These are phyloP conservation scores for Saturnispora dispora DNA, from an alignment of 805 yeast species.

Conservation along the genomic window DNA sequence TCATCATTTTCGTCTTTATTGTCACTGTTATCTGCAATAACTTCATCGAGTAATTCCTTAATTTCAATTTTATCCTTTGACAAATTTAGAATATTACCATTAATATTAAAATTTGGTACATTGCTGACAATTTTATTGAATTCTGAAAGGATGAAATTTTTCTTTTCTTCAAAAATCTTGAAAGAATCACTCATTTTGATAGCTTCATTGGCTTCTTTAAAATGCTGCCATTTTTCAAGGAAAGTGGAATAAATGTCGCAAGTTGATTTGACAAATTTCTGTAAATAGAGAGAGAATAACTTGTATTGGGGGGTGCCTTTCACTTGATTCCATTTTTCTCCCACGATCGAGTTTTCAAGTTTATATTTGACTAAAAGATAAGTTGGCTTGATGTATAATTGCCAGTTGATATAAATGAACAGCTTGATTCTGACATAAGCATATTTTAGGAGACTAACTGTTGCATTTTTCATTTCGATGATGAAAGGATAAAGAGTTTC, in stretches of 20 bases:
- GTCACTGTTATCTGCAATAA: not conserved
- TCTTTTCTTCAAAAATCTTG: conserved; percentile 24
- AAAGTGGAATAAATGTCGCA: conserved; percentile 8
- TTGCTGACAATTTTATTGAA: conserved; percentile 19
- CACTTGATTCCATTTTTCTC: conserved; percentile 15
- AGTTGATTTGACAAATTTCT: not conserved
- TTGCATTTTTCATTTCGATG: not conserved
- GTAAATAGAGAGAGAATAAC: conserved; percentile 4
- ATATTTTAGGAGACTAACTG: conserved; percentile 6
- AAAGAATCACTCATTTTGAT: conserved; percentile 22
- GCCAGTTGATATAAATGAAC: conserved; percentile 15
- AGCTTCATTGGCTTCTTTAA: conserved; percentile 16
- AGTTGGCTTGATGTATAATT: conserved; percentile 19
- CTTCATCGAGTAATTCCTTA: not conserved
- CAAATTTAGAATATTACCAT: conserved; percentile 1
- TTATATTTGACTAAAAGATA: conserved; percentile 9
- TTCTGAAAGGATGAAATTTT: conserved; percentile 25
- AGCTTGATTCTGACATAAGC: conserved; percentile 9
- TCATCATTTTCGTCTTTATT: not conserved
- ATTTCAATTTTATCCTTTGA: conserved; percentile 3
- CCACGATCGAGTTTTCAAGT: conserved; percentile 16
- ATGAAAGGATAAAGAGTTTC: conserved; percentile 14
- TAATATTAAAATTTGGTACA: conserved; percentile 15
- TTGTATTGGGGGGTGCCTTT: conserved; percentile 10
- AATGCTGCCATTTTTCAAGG: conserved; percentile 12